phyloP scores from a whole-genome alignment of 1,284 basidiomycete species.

The Salmacisia buchloeana region DNA sequence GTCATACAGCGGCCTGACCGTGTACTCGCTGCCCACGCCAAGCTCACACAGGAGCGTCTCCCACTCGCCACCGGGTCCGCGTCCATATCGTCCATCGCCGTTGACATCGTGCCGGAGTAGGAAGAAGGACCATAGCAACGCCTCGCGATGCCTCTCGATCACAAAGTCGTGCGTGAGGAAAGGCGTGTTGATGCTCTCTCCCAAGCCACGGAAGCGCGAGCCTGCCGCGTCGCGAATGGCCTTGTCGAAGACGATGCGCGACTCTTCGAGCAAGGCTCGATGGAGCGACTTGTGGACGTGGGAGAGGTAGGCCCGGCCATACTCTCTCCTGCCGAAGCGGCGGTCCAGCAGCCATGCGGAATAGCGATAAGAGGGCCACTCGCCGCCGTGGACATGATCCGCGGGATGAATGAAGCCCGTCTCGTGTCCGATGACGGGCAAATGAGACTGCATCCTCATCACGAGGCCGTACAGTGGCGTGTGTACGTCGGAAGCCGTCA shows the following conservation, averaged over 20 bases:
- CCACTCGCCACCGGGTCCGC: neutral
- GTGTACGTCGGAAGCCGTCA: constrained; percentile 18
- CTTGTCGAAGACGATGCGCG: constrained; percentile 23
- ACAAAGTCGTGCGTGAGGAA: constrained; percentile 28
- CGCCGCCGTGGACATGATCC: constrained; percentile 13
- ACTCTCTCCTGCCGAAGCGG: constrained; percentile 23
- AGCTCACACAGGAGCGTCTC: constrained; percentile 14
- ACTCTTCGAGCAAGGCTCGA: constrained; percentile 19
- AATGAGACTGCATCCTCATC: constrained; percentile 29
- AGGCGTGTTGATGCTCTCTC: constrained; percentile 23
- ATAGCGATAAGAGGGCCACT: constrained; percentile 24
- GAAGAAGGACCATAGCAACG: constrained; percentile 39
- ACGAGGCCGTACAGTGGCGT: constrained; percentile 32
- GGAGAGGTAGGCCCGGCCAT: constrained; percentile 18
- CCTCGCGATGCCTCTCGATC: constrained; percentile 38
- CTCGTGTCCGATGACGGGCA: neutral
- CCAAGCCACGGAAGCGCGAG: constrained; percentile 24
- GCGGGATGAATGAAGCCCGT: neutral
- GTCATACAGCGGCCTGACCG: constrained; percentile 15
- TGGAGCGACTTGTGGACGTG: constrained; percentile 28
- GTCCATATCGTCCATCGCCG: constrained; percentile 4
- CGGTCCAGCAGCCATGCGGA: constrained; percentile 25
- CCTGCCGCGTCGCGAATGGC: constrained; percentile 17
- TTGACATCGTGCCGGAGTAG: constrained; percentile 24
- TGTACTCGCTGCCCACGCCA: constrained; percentile 11